Evolutionary conservation across 2,329 filamentous ascomycete genomes (phyloP).

Genomic region (Rugonectria rugulosa): DNA sequence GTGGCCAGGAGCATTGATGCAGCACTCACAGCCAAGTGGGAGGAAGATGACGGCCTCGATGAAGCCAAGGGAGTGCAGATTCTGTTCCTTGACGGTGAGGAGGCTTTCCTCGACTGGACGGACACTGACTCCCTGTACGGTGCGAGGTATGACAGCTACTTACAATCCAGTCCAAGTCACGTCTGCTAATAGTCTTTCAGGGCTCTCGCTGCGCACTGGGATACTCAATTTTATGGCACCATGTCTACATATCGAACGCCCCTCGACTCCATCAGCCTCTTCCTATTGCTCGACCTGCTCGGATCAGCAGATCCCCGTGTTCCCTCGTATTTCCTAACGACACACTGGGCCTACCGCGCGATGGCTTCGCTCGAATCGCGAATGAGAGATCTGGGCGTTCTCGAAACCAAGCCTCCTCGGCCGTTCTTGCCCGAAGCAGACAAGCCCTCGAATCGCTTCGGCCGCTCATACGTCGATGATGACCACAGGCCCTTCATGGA

Average conservation of each 20-base stretch:
- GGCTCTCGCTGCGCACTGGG: constrained; percentile 85
- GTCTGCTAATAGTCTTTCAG: constrained; percentile 37
- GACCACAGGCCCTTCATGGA: constrained; percentile 92
- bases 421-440: constrained; percentile 72
- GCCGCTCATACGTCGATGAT: constrained; percentile 70
- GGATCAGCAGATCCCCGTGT: constrained; percentile 73
- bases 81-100: constrained; percentile 89
- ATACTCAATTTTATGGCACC: constrained; percentile 70
- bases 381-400: constrained; percentile 70
- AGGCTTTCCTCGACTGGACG: constrained; percentile 86
- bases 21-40: constrained; percentile 84
- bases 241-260: constrained; percentile 78
- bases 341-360: constrained; percentile 89
- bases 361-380: constrained; percentile 79
- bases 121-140: constrained; percentile 88
- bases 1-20: constrained; percentile 80
- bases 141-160: constrained; percentile 65
- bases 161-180: background rate
- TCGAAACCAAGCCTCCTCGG: constrained; percentile 63
- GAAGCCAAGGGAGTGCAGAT: constrained; percentile 88
- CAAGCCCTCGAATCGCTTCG: constrained; percentile 60
- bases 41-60: constrained; percentile 64
- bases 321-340: constrained; percentile 87
- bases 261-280: constrained; percentile 82
- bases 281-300: constrained; percentile 90